Evolutionary conservation across 2,329 filamentous ascomycete genomes (phyloP).

Genomic region (Tolypocladium amazonense): DNA sequence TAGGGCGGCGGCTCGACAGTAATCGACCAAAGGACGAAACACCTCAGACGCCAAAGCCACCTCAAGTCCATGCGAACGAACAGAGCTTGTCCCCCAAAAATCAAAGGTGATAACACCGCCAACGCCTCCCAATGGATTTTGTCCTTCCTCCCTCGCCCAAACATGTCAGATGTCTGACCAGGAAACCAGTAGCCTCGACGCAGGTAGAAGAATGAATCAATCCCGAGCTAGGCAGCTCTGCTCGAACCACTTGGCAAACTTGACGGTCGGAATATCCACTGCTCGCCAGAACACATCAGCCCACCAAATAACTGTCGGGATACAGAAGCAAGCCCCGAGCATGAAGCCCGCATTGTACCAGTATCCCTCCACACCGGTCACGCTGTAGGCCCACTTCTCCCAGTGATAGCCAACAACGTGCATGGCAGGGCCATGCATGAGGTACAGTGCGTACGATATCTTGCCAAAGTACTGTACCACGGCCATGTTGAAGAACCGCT

Average conservation of each 20-base stretch:
- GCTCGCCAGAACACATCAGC: constrained; percentile 46
- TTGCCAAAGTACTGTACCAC: constrained; percentile 47
- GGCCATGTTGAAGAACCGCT: constrained; percentile 37
- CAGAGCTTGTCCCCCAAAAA: background rate
- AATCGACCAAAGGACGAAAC: background rate
- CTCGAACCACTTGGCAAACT: constrained; percentile 46
- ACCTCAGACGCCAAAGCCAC: background rate
- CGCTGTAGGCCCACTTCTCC: constrained; percentile 34
- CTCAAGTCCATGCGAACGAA: background rate
- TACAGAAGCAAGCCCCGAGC: constrained; percentile 34
- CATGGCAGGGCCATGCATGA: constrained; percentile 48
- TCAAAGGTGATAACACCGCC: background rate
- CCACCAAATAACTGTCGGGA: constrained; percentile 42
- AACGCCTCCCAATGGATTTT: constrained; percentile 1
- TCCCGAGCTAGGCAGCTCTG: constrained; percentile 24
- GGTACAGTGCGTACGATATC: constrained; percentile 50
- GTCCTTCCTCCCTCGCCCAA: background rate
- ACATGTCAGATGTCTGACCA: background rate
- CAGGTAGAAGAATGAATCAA: constrained; percentile 3
- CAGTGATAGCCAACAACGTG: constrained; percentile 42
- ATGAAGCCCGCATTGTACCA: constrained; percentile 35
- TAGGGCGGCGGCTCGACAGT: background rate
- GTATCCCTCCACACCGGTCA: constrained; percentile 35
- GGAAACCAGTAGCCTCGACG: background rate
- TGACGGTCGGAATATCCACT: constrained; percentile 45